These are phyloP conservation scores for Leccinum sublutescens DNA, from an alignment of 768 basidiomycete genomes.

Conservation along the genomic window DNA sequence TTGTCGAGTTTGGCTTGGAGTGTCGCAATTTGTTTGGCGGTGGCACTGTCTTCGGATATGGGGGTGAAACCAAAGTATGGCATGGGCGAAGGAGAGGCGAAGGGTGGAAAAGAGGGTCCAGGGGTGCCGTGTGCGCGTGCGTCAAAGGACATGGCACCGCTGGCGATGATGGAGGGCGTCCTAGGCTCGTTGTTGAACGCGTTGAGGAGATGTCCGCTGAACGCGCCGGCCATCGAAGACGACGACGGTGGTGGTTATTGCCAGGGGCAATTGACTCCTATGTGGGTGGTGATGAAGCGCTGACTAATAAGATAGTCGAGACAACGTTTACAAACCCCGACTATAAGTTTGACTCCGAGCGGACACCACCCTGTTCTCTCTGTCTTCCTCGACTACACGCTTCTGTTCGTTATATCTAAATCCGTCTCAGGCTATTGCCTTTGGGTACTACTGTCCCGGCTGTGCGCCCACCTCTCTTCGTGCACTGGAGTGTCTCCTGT, in stretches of 20 bases:
- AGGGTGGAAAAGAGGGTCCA: conserved; percentile 11
- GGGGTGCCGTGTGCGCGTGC: conserved; percentile 49
- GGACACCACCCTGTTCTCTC: too few relatives aligned
- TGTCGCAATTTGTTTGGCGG: conserved; percentile 52
- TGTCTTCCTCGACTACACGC: too few relatives aligned
- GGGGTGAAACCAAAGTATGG: conserved; percentile 5
- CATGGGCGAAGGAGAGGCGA: conserved; percentile 2
- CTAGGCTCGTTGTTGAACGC: conserved; percentile 34
- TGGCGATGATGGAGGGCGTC: conserved; percentile 39
- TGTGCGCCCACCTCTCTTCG: too few relatives aligned
- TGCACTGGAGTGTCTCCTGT: too few relatives aligned
- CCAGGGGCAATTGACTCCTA: not conserved
- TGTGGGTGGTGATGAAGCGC: too few relatives aligned
- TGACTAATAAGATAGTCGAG: too few relatives aligned
- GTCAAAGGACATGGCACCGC: conserved; percentile 62
- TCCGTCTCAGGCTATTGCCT: too few relatives aligned
- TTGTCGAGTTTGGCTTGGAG: conserved; percentile 82
- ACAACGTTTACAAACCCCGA: too few relatives aligned
- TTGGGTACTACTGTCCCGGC: too few relatives aligned
- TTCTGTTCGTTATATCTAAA: too few relatives aligned
- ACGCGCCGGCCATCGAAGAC: conserved; percentile 52
- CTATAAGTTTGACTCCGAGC: too few relatives aligned
- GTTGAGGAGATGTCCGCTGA: conserved; percentile 58
- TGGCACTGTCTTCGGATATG: conserved; percentile 59
- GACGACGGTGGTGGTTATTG: conserved; percentile 12